These are phyloP conservation scores for Saururus chinensis DNA, from an alignment of 164 flowering plant genomes.

Conservation along the genomic window DNA sequence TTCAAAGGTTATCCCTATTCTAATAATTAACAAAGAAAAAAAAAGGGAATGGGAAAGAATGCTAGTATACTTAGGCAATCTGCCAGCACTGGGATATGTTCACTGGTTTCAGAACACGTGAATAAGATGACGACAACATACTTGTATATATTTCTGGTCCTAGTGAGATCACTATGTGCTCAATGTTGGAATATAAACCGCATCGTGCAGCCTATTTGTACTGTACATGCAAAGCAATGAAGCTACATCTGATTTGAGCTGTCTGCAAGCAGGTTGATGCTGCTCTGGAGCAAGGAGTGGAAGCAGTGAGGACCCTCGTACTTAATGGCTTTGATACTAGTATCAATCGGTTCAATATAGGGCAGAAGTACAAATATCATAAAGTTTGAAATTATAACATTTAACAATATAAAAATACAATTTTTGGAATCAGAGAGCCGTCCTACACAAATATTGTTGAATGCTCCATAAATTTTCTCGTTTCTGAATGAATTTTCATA, in stretches of 20 bases:
- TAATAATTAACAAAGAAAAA: too few relatives aligned
- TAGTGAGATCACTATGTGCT: neutral
- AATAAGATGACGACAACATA: too few relatives aligned
- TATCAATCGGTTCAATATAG: constrained; percentile 63
- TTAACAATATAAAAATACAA: neutral
- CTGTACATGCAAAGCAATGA: neutral
- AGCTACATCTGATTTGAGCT: neutral
- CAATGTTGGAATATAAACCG: neutral
- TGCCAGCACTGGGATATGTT: too few relatives aligned
- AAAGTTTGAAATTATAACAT: constrained; percentile 29
- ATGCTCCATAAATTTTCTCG: too few relatives aligned
- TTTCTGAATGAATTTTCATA: too few relatives aligned
- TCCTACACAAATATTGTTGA: neutral
- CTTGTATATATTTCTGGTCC: too few relatives aligned
- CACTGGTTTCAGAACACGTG: too few relatives aligned
- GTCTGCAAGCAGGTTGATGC: constrained; percentile 50
- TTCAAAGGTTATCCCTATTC: neutral
- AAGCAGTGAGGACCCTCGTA: constrained; percentile 57
- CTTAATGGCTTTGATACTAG: constrained; percentile 49
- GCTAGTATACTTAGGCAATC: too few relatives aligned
- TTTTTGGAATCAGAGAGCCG: neutral
- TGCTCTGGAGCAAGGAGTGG: constrained; percentile 71
- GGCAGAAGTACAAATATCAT: constrained; percentile 90
- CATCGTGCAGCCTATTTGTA: neutral
- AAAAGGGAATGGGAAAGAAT: too few relatives aligned